phyloP scores from a whole-genome alignment of 768 basidiomycete genomes.

The Hericium alpestre region DNA sequence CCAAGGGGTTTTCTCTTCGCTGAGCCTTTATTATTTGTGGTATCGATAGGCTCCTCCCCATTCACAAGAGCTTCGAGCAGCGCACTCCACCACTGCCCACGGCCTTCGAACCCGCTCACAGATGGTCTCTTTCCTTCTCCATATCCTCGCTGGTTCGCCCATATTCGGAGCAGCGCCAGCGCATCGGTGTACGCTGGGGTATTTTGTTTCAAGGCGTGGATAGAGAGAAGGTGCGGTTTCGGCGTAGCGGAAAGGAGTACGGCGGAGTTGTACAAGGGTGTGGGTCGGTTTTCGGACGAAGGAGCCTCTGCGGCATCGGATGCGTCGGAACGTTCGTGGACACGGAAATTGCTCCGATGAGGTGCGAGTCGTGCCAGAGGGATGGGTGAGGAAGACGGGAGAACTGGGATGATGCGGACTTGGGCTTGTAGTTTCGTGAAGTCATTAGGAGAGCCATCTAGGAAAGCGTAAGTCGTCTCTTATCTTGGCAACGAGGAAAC shows the following conservation, averaged over 20 bases:
- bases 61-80: slow-evolving; percentile 49
- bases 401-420: slow-evolving; percentile 64
- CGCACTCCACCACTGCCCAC: slow-evolving; percentile 59
- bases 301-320: slow-evolving; percentile 19
- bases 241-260: slow-evolving; percentile 45
- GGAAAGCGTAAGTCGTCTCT: not conserved
- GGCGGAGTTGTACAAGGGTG: slow-evolving; percentile 73
- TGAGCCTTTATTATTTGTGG: not conserved
- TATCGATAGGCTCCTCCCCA: slow-evolving; percentile 48
- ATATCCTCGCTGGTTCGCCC: slow-evolving; percentile 84
- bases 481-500: not conserved
- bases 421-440: slow-evolving; percentile 61
- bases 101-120: slow-evolving; percentile 59
- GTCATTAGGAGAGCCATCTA: slow-evolving; percentile 43
- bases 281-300: slow-evolving; percentile 30
- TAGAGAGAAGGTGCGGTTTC: slow-evolving; percentile 35
- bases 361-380: slow-evolving; percentile 63
- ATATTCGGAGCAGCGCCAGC: slow-evolving; percentile 69
- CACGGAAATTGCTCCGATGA: slow-evolving; percentile 55
- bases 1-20: slow-evolving; percentile 52
- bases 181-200: slow-evolving; percentile 62
- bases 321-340: slow-evolving; percentile 22
- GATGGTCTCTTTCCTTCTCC: slow-evolving; percentile 45
- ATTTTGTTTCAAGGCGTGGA: slow-evolving; percentile 35
- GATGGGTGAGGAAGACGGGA: slow-evolving; percentile 52